These are phyloP conservation scores for Clonostachys rhizophaga DNA, from an alignment of 2,329 filamentous ascomycete species.

Conservation along the genomic window DNA sequence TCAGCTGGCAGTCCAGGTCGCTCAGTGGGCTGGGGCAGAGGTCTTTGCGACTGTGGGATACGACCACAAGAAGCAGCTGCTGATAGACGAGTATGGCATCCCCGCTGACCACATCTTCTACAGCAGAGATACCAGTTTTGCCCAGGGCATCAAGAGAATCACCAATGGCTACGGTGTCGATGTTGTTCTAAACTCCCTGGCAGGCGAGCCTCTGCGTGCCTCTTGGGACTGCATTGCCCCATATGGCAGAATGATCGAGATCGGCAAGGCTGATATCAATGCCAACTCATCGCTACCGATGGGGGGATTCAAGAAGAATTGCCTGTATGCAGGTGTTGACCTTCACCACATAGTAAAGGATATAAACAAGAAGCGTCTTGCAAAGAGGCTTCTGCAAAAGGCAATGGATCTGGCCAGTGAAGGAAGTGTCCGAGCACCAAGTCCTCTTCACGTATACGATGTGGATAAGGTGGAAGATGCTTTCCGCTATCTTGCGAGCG, in stretches of 20 bases:
- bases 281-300: constrained; percentile 5
- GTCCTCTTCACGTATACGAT: constrained; percentile 7
- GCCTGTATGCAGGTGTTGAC: constrained; percentile 7
- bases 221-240: constrained; percentile 26
- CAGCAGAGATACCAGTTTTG: constrained; percentile 17
- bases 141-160: constrained; percentile 11
- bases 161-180: constrained; percentile 23
- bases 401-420: constrained; percentile 8
- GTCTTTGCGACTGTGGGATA: constrained; percentile 11
- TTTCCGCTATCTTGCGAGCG: constrained; percentile 31
- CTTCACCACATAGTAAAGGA: background rate
- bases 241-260: constrained; percentile 26
- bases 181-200: constrained; percentile 23
- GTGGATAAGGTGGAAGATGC: constrained; percentile 24
- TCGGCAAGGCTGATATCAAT: constrained; percentile 22
- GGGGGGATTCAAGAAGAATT: constrained; percentile 8
- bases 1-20: constrained; percentile 20
- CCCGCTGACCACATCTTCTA: constrained; percentile 21
- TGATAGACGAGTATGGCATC: constrained; percentile 18
- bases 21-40: constrained; percentile 14
- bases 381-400: constrained; percentile 19
- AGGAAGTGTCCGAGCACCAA: constrained; percentile 2
- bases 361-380: constrained; percentile 6
- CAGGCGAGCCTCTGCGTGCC: constrained; percentile 17
- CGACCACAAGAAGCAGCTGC: constrained; percentile 18